Conservation (phyloP, 805 yeast genomes). For the Candida ponderosae region DNA sequence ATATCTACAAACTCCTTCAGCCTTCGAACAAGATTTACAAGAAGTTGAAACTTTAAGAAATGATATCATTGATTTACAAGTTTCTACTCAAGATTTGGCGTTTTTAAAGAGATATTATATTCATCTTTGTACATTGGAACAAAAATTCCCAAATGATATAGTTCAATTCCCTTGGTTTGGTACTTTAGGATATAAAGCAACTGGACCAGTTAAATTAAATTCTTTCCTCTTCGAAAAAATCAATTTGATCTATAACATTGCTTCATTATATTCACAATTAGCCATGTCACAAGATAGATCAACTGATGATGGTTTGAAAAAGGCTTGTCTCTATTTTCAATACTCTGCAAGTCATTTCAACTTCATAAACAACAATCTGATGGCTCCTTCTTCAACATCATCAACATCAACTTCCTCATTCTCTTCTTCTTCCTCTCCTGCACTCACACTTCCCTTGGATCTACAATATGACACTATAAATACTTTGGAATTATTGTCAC, state of each 20-base stretch:
- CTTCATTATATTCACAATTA: constrained; percentile 49
- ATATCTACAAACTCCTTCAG: constrained; percentile 34
- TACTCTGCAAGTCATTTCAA: constrained; percentile 62
- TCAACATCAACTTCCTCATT: too few relatives aligned
- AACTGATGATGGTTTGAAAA: constrained; percentile 47
- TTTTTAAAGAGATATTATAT: constrained; percentile 38
- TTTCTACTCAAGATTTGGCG: constrained; percentile 27
- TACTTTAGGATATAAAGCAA: constrained; percentile 48
- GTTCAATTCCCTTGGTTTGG: constrained; percentile 68
- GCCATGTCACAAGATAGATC: constrained; percentile 40
- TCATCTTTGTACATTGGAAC: constrained; percentile 33
- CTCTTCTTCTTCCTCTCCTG: too few relatives aligned
- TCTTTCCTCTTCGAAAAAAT: constrained; percentile 54
- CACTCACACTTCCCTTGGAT: constrained; percentile 31
- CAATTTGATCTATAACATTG: constrained; percentile 64
- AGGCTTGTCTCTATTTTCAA: constrained; percentile 60
- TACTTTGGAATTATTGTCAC: constrained; percentile 43
- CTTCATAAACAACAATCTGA: constrained; percentile 18
- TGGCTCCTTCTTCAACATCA: constrained; percentile 8
- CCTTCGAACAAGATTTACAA: constrained; percentile 34
- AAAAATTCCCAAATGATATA: constrained; percentile 59
- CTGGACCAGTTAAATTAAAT: constrained; percentile 35
- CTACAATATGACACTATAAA: constrained; percentile 42
- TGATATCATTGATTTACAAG: constrained; percentile 27
- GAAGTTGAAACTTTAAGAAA: constrained; percentile 37